phyloP scores from a whole-genome alignment of 306 rosid genomes.

The Lathyrus sativus region DNA sequence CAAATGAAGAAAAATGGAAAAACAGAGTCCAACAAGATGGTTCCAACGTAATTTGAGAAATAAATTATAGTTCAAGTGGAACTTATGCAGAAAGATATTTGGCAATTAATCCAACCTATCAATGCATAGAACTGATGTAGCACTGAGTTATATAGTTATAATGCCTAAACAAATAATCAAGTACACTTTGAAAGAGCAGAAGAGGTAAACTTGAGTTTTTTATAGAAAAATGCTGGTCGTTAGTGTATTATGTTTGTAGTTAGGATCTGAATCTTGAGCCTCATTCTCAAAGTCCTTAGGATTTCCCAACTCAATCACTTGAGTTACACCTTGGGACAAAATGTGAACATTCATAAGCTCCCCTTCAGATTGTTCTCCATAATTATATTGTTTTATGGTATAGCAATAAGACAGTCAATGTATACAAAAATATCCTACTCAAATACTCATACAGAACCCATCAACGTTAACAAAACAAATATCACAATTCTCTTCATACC shows the following conservation, averaged over 20 bases:
- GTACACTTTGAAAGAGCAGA: slow-evolving; percentile 11
- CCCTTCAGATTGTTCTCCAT: neutral
- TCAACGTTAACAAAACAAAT: neutral
- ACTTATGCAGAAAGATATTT: too few relatives aligned
- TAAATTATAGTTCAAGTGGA: too few relatives aligned
- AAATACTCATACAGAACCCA: slow-evolving; percentile 14
- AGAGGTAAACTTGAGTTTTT: slow-evolving; percentile 10
- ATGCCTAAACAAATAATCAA: slow-evolving; percentile 19
- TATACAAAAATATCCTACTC: slow-evolving; percentile 9
- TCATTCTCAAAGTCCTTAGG: too few relatives aligned
- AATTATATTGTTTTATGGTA: neutral
- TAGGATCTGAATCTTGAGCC: neutral
- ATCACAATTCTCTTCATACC: neutral
- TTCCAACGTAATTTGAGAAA: slow-evolving; percentile 18
- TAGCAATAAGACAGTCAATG: slow-evolving; percentile 19
- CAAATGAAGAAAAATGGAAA: slow-evolving; percentile 5
- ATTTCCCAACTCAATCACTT: neutral
- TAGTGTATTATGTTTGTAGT: neutral
- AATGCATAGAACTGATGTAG: neutral
- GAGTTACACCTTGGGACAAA: neutral
- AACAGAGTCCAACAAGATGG: slow-evolving; percentile 9
- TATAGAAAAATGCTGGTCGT: neutral
- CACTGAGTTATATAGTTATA: neutral
- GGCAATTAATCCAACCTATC: slow-evolving; percentile 10
- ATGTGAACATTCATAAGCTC: neutral